These are phyloP conservation scores for Aquilaria malaccensis DNA, from an alignment of 345 rosid species.

Conservation along the genomic window DNA sequence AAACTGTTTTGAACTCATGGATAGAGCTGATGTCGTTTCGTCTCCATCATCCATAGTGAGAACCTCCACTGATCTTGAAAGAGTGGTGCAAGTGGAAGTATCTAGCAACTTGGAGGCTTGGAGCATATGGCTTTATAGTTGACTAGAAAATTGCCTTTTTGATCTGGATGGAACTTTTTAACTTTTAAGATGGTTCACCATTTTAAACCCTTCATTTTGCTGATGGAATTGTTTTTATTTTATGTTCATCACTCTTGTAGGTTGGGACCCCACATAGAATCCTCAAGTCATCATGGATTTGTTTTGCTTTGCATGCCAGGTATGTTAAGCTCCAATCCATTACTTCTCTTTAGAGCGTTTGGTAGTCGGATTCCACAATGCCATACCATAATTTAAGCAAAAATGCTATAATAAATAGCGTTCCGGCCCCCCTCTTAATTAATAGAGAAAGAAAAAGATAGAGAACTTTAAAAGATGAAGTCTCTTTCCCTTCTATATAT, in stretches of 20 bases:
- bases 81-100: conserved; percentile 13
- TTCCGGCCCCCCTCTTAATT: too few species aligned
- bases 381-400: too few species aligned
- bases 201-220: not conserved
- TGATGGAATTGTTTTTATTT: not conserved
- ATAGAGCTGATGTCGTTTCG: conserved; percentile 14
- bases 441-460: not conserved
- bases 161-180: conserved; percentile 1
- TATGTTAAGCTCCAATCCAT: not conserved
- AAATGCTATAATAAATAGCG: too few species aligned
- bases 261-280: conserved; percentile 3
- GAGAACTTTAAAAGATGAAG: conserved; percentile 1
- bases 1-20: conserved; percentile 12
- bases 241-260: not conserved
- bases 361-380: too few species aligned
- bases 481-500: not conserved
- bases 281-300: not conserved
- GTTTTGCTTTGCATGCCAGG: not conserved
- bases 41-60: conserved; percentile 16
- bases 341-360: too few species aligned
- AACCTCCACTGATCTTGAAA: conserved; percentile 7
- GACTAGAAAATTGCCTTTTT: conserved; percentile 9
- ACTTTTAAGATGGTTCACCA: conserved; percentile 4
- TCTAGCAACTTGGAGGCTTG: conserved; percentile 2
- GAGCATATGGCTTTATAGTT: conserved; percentile 14